Conservation (phyloP, 1,284 basidiomycete genomes). For the Cerioporus squamosus region DNA sequence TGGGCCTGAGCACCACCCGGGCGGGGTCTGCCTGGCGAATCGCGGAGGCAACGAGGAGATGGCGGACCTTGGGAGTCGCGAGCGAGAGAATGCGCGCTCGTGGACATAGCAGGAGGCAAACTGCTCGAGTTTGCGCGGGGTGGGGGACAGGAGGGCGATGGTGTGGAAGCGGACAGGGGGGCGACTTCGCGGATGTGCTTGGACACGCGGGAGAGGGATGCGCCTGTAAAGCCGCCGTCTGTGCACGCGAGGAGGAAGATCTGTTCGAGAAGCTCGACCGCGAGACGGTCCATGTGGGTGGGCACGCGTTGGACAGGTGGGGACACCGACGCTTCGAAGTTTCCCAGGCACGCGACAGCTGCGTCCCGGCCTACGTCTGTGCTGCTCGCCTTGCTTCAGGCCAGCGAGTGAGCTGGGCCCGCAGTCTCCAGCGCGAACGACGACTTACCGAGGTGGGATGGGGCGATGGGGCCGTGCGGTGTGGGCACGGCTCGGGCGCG, state of each 20-base stretch:
- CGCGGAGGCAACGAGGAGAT: neutral
- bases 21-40: neutral
- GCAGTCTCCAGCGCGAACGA: no score
- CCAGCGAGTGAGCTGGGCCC: no score
- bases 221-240: neutral
- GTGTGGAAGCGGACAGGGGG: neutral
- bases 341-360: neutral
- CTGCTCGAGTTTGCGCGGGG: neutral
- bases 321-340: neutral
- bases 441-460: no score
- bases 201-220: constrained; percentile 1
- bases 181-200: neutral
- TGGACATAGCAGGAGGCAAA: neutral
- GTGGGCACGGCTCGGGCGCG: no score
- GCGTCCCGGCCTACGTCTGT: no score
- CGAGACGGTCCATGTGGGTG: neutral
- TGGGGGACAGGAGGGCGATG: neutral
- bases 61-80: neutral
- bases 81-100: neutral
- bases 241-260: constrained; percentile 1
- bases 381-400: no score
- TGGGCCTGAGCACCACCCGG: neutral
- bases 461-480: no score
- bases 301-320: neutral
- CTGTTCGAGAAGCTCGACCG: neutral